Evolutionary conservation across 768 basidiomycete species (phyloP).

Genomic region (Leccinum uliginosum): DNA sequence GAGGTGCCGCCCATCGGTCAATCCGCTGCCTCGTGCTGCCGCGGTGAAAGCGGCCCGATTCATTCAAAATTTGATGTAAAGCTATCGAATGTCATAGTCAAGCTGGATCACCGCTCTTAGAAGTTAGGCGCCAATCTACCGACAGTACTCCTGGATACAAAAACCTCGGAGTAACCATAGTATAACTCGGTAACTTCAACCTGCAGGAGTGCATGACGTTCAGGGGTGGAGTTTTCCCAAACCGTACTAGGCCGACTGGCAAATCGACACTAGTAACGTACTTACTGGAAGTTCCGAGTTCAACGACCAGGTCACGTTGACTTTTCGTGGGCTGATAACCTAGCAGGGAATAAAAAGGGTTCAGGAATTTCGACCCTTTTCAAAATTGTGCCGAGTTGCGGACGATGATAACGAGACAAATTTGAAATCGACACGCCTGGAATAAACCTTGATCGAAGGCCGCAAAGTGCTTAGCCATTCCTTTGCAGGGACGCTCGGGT

Average conservation of each 20-base stretch:
- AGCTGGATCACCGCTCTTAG: too few relatives aligned
- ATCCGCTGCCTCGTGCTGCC: neutral
- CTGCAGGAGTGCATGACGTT: constrained; percentile 37
- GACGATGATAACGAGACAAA: neutral
- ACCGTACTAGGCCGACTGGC: constrained; percentile 19
- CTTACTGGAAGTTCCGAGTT: too few relatives aligned
- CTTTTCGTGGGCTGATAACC: neutral
- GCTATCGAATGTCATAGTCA: too few relatives aligned
- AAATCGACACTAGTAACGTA: too few relatives aligned
- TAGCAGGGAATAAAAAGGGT: too few relatives aligned
- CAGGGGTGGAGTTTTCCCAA: constrained; percentile 42
- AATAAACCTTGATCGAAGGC: neutral
- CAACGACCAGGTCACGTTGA: too few relatives aligned
- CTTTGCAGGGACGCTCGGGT: too few relatives aligned
- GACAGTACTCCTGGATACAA: constrained; percentile 47
- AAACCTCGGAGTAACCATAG: constrained; percentile 43
- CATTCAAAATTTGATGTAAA: too few relatives aligned
- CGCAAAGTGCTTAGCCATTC: too few relatives aligned
- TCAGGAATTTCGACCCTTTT: neutral
- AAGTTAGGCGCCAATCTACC: too few relatives aligned
- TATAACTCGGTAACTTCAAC: constrained; percentile 39
- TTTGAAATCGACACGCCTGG: neutral
- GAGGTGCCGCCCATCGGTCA: neutral
- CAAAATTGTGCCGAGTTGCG: neutral
- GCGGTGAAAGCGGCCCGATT: neutral